Percentiles rank a stretch among this genome's conserved stretches.
These are phyloP conservation scores for Bruguiera sexangula DNA, from an alignment of 345 rosid species.

Conservation along the genomic window DNA sequence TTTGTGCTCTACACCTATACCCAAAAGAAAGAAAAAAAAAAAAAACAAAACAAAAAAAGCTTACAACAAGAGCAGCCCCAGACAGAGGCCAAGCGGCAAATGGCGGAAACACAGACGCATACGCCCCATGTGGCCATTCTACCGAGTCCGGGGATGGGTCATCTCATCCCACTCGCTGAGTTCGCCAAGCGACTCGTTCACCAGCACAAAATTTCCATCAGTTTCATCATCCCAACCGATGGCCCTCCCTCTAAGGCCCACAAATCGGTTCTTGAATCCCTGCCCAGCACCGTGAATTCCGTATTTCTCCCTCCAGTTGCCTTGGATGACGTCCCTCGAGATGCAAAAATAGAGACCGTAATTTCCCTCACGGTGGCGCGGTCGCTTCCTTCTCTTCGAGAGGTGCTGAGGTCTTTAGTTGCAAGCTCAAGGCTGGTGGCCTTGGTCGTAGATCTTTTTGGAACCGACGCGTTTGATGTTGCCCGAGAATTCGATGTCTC, in stretches of 20 bases:
- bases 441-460: conserved; percentile 33
- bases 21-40: too few relatives aligned
- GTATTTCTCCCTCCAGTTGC: conserved; percentile 29
- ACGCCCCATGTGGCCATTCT: conserved; percentile 24
- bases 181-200: conserved; percentile 31
- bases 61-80: too few relatives aligned
- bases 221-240: conserved; percentile 26
- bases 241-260: conserved; percentile 22
- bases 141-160: conserved; percentile 40
- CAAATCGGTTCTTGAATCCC: conserved; percentile 25
- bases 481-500: conserved; percentile 29
- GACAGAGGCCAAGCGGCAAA: not conserved
- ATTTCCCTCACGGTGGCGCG: conserved; percentile 25
- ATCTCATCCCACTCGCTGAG: conserved; percentile 38
- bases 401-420: conserved; percentile 9
- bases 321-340: conserved; percentile 18
- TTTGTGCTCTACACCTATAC: too few relatives aligned
- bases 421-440: conserved; percentile 4
- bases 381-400: conserved; percentile 25
- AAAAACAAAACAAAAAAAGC: too few relatives aligned
- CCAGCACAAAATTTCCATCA: conserved; percentile 16
- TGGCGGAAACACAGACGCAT: not conserved
- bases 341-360: conserved; percentile 8
- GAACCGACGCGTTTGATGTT: conserved; percentile 31
- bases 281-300: conserved; percentile 15